phyloP scores from a whole-genome alignment of 805 yeast species.

The Nakazawaea ambrosiae region DNA sequence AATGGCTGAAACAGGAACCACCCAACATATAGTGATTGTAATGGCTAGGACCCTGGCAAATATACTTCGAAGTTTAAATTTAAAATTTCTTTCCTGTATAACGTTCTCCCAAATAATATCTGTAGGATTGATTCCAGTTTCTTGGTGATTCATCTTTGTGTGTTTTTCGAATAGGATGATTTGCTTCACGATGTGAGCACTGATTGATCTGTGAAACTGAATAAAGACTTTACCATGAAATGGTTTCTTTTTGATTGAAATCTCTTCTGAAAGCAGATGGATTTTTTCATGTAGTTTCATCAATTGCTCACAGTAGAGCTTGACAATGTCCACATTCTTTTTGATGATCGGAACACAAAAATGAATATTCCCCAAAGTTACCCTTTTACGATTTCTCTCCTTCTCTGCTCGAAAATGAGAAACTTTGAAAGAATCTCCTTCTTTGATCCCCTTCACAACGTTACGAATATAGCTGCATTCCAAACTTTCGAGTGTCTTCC shows the following conservation, averaged over 20 bases:
- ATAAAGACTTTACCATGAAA: slow-evolving; percentile 31
- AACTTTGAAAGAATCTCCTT: too few relatives aligned
- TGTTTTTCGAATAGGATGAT: slow-evolving; percentile 37
- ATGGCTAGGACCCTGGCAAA: slow-evolving; percentile 40
- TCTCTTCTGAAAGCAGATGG: background rate
- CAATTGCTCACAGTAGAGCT: too few relatives aligned
- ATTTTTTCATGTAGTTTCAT: slow-evolving; percentile 2
- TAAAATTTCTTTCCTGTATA: slow-evolving; percentile 27
- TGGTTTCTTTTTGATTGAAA: slow-evolving; percentile 2
- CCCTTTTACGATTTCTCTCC: too few relatives aligned
- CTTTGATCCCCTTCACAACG: too few relatives aligned
- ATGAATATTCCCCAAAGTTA: too few relatives aligned
- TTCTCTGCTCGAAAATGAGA: too few relatives aligned
- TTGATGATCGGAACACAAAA: too few relatives aligned
- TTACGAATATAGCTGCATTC: too few relatives aligned
- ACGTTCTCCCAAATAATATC: slow-evolving; percentile 73
- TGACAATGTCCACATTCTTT: too few relatives aligned
- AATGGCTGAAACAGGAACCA: slow-evolving; percentile 76
- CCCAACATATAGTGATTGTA: slow-evolving; percentile 53
- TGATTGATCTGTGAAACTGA: slow-evolving; percentile 47
- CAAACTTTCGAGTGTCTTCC: too few relatives aligned
- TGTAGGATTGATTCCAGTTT: slow-evolving; percentile 51
- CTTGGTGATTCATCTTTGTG: slow-evolving; percentile 33
- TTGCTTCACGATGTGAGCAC: slow-evolving; percentile 62
- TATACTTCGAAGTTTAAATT: slow-evolving; percentile 30